phyloP scores from a whole-genome alignment of 495 filamentous ascomycete species.

The Baudoinia panamericana region DNA sequence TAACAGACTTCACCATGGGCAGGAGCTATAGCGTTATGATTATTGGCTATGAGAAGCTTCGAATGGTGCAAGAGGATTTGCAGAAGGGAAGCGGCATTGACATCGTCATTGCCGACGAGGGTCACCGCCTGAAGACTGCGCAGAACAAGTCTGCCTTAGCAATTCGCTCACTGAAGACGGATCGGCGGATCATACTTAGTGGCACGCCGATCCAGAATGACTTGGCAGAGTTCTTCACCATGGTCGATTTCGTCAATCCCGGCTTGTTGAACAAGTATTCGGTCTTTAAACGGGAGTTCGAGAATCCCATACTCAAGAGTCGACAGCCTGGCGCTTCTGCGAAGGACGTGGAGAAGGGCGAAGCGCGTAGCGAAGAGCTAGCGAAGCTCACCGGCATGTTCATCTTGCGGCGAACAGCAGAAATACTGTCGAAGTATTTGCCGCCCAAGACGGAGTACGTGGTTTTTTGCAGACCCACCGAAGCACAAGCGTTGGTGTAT shows the following conservation, averaged over 20 bases:
- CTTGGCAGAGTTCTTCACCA: constrained; percentile 62
- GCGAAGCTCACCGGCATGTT: constrained; percentile 54
- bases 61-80: constrained; percentile 54
- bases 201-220: constrained; percentile 76
- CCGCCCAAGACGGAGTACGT: constrained; percentile 71
- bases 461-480: constrained; percentile 60
- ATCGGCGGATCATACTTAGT: constrained; percentile 55
- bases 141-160: constrained; percentile 70
- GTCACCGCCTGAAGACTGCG: constrained; percentile 67
- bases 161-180: constrained; percentile 58
- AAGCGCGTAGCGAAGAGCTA: constrained; percentile 54
- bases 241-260: constrained; percentile 71
- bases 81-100: constrained; percentile 52
- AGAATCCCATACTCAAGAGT: constrained; percentile 57
- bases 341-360: constrained; percentile 62
- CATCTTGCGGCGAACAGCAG: constrained; percentile 64
- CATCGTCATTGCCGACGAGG: constrained; percentile 72
- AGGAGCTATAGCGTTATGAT: constrained; percentile 67
- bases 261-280: constrained; percentile 55
- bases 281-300: constrained; percentile 60
- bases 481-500: constrained; percentile 56
- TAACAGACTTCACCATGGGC: constrained; percentile 64
- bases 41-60: constrained; percentile 68
- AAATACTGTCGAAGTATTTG: constrained; percentile 58
- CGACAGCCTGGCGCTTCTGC: constrained; percentile 55